Conservation (phyloP, 495 filamentous ascomycete species). For the Xylaria castorea region DNA sequence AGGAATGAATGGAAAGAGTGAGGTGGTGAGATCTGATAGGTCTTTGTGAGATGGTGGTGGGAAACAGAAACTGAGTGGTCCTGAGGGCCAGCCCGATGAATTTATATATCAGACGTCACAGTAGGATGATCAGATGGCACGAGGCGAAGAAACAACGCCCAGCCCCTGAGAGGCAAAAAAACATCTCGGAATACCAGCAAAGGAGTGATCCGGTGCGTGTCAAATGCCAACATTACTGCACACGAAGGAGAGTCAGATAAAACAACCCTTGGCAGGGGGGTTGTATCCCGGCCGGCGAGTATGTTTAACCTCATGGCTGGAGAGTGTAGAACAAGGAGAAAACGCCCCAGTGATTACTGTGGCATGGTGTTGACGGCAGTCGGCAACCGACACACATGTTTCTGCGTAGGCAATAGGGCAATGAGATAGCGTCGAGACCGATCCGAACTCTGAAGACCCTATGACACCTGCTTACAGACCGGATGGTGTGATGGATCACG, state of each 20-base stretch:
- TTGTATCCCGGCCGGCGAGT: conserved; percentile 27
- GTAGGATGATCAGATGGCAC: conserved; percentile 43
- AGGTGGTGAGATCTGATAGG: conserved; percentile 34
- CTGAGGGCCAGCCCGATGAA: conserved; percentile 31
- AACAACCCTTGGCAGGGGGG: conserved; percentile 42
- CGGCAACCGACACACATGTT: background rate
- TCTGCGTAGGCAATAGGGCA: background rate
- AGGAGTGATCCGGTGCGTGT: conserved; percentile 55
- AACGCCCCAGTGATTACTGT: conserved; percentile 21
- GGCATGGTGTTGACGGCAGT: background rate
- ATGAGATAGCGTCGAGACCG: conserved; percentile 27
- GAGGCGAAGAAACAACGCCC: conserved; percentile 47
- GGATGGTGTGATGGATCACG: conserved; percentile 37
- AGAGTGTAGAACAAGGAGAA: conserved; percentile 33
- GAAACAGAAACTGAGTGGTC: conserved; percentile 40
- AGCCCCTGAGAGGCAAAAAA: conserved; percentile 44
- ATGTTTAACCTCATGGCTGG: conserved; percentile 35
- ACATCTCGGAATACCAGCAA: conserved; percentile 49
- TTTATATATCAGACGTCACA: conserved; percentile 51
- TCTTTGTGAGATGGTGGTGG: conserved; percentile 49
- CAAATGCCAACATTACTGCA: conserved; percentile 45
- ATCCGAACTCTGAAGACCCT: conserved; percentile 19
- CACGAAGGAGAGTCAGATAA: conserved; percentile 47
- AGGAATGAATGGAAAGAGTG: conserved; percentile 55
- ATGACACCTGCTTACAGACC: background rate